Percentiles rank a stretch among this genome's conserved stretches.
Conservation (phyloP, 257 asterid genomes). For the Solanum virginianum region DNA sequence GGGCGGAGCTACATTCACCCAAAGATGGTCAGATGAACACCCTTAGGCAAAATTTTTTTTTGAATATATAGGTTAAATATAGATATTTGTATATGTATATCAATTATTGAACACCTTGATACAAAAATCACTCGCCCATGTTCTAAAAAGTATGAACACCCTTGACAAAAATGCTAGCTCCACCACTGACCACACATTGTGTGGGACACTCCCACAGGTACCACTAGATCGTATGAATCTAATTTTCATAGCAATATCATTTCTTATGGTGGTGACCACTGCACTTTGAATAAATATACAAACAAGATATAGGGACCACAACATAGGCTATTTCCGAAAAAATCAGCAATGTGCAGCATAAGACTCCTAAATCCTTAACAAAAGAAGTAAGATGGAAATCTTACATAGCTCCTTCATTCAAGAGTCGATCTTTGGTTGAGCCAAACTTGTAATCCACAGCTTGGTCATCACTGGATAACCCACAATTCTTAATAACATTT, state of each 20-base stretch:
- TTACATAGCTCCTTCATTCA: conserved; percentile 21
- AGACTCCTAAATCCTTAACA: background rate
- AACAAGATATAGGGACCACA: background rate
- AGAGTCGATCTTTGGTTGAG: conserved; percentile 10
- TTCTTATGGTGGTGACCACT: background rate
- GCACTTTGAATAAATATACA: background rate
- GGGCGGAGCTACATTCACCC: too few relatives aligned
- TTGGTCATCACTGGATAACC: conserved; percentile 6
- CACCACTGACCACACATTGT: background rate
- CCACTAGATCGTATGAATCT: background rate
- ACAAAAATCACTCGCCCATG: too few relatives aligned
- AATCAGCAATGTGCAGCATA: background rate
- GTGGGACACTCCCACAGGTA: background rate
- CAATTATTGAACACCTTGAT: too few relatives aligned
- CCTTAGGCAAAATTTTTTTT: too few relatives aligned
- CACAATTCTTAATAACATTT: conserved; percentile 14
- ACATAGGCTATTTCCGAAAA: background rate
- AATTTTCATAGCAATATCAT: background rate
- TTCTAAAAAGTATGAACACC: too few relatives aligned
- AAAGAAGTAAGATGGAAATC: background rate
- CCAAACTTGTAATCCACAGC: conserved; percentile 6
- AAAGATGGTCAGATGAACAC: too few relatives aligned
- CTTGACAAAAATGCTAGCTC: too few relatives aligned
- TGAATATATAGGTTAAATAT: too few relatives aligned
- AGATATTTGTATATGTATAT: too few relatives aligned